Percentiles rank a stretch among this genome's conserved stretches.
phyloP scores from a whole-genome alignment of 1,284 basidiomycete genomes.

The Sanghuangporus weigelae region DNA sequence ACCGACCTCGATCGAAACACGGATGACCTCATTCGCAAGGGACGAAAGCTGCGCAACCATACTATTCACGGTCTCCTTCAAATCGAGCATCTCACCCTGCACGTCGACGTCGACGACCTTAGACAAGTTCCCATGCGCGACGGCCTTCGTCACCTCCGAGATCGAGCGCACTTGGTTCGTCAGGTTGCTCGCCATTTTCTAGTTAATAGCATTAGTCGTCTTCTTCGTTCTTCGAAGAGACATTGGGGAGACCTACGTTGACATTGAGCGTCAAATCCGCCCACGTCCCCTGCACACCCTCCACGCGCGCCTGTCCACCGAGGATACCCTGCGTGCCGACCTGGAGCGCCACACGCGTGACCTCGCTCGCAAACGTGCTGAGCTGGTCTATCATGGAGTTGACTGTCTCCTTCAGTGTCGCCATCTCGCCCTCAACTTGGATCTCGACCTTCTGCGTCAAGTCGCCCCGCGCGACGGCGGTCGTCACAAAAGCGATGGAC shows the following conservation, averaged over 20 bases:
- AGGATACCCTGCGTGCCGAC: slow-evolving; percentile 91
- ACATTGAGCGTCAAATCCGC: slow-evolving; percentile 88
- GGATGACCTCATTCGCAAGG: slow-evolving; percentile 80
- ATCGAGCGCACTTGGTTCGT: slow-evolving; percentile 98
- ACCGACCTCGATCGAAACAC: slow-evolving; percentile 88
- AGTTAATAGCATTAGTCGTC: slow-evolving; percentile 20
- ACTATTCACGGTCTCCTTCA: slow-evolving; percentile 88
- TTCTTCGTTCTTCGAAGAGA: background rate
- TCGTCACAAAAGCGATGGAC: slow-evolving; percentile 88
- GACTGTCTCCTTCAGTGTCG: slow-evolving; percentile 76
- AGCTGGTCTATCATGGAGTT: slow-evolving; percentile 90
- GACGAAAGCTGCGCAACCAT: slow-evolving; percentile 88
- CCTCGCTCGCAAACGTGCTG: slow-evolving; percentile 90
- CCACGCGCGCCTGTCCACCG: slow-evolving; percentile 88
- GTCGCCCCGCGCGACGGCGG: slow-evolving; percentile 87
- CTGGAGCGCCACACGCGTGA: slow-evolving; percentile 90
- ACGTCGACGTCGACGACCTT: slow-evolving; percentile 94
- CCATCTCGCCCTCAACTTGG: slow-evolving; percentile 91
- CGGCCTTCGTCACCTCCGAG: slow-evolving; percentile 94
- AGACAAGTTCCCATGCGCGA: slow-evolving; percentile 87
- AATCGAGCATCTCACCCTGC: slow-evolving; percentile 93
- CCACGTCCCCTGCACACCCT: slow-evolving; percentile 94
- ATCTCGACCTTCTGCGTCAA: slow-evolving; percentile 88
- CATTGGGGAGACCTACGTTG: slow-evolving; percentile 46
- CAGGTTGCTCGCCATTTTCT: slow-evolving; percentile 88